Evolutionary conservation across 2,329 filamentous ascomycete species (phyloP).

Genomic region (Penicillium brevicompactum): DNA sequence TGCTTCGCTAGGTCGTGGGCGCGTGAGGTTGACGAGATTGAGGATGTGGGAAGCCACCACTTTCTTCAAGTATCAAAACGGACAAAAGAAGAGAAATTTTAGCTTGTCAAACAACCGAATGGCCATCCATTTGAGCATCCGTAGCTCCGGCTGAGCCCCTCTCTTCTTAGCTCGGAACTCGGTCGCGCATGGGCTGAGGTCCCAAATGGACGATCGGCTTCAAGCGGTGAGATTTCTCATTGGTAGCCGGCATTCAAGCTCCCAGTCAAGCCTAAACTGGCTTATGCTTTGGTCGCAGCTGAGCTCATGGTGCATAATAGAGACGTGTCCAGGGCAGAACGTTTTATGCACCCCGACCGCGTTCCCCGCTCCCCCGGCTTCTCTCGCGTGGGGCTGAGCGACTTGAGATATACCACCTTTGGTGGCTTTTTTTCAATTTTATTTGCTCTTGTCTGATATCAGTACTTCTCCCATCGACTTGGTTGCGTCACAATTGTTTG

Average conservation of each 20-base stretch:
- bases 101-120: background rate
- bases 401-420: no score
- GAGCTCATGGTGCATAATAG: background rate
- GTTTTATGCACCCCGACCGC: background rate
- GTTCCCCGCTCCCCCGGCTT: background rate
- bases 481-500: background rate
- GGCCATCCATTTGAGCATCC: background rate
- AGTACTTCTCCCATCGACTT: background rate
- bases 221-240: background rate
- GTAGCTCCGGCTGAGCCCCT: conserved; percentile 1
- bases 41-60: background rate
- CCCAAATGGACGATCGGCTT: background rate
- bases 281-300: background rate
- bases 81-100: background rate
- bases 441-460: background rate
- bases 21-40: background rate
- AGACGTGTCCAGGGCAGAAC: background rate
- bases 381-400: background rate
- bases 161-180: conserved; percentile 15
- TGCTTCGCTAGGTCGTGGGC: conserved; percentile 5
- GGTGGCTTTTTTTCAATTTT: no score
- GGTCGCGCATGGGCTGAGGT: conserved; percentile 1
- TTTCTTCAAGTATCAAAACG: background rate
- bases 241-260: background rate
- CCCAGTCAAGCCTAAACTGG: background rate